phyloP scores from a whole-genome alignment of 441 rosid species.

The Gossypium trilobum region DNA sequence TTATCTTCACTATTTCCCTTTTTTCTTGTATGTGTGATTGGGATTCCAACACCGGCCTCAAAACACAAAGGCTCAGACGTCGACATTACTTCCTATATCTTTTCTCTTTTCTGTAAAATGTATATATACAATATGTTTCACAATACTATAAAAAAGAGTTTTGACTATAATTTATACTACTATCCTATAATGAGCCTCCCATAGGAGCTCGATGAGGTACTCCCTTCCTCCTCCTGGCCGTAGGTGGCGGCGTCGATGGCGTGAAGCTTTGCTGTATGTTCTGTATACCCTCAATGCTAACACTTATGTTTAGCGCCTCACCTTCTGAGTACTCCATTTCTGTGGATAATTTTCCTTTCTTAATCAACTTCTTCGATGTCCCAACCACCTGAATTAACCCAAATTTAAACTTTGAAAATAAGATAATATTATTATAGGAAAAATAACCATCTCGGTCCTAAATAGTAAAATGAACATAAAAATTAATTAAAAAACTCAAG shows the following conservation, averaged over 20 bases:
- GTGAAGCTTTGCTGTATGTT: conserved; percentile 25
- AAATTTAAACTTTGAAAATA: too few relatives aligned
- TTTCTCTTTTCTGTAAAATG: too few relatives aligned
- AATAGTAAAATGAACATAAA: too few relatives aligned
- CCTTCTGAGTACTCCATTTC: conserved; percentile 24
- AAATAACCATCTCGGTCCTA: too few relatives aligned
- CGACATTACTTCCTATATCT: neutral
- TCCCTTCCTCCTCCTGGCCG: conserved; percentile 42
- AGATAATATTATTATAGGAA: too few relatives aligned
- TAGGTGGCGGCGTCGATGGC: conserved; percentile 35
- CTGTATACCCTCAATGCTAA: conserved; percentile 15
- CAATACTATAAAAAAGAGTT: too few relatives aligned
- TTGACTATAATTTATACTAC: neutral
- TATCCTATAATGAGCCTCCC: conserved; percentile 36
- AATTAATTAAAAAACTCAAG: too few relatives aligned
- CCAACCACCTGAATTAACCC: conserved; percentile 25
- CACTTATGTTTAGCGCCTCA: conserved; percentile 21
- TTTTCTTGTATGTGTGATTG: neutral
- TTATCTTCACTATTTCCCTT: neutral
- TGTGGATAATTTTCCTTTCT: conserved; percentile 15
- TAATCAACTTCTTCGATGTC: conserved; percentile 25
- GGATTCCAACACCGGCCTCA: too few relatives aligned
- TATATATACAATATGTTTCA: too few relatives aligned
- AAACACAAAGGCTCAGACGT: too few relatives aligned
- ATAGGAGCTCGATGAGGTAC: conserved; percentile 38